Base-by-base conservation (phyloP, 1,284 basidiomycete species). In the Leccinum pachyderme region DNA sequence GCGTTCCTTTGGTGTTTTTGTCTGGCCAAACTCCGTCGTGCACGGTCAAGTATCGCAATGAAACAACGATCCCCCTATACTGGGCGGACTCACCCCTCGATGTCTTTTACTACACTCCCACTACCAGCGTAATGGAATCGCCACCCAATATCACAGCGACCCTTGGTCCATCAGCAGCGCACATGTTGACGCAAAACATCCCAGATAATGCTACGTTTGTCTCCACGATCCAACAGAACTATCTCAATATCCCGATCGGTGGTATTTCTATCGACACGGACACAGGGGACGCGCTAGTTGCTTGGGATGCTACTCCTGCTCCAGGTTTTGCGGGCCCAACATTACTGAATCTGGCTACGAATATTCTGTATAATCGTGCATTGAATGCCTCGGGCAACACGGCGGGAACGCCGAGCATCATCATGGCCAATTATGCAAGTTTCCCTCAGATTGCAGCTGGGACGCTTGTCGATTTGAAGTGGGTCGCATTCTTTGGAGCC, bases 1-100 rank as follows among this genome's bases (percentile, higher is more conserved):
- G 82, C 41, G 77, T 89, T 35, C 87, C 88, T 0, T 70, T 89
- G 6, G 76, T 87, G 57, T 89, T 86, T 76, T 73, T 91, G 52
- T 68, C 70, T 2, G 73, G 74, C 47, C 77, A 79, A 37, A 59
- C 75, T 5, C 76, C 81, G 54, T 80, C 79, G 0, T 89, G 85
- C 67, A 71, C 73, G 12, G 68, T 70, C 43, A 66, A 60, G 12
- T 75, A 78, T 59, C 54, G 54, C 11, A 69, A 64, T 18, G 64
- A 76, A 8, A 72, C 71, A 1, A 62, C 57, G 43, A 65, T 75
- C 25, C 76, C 81, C 0, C 66, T 86, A 32, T 86, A 77, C 64
- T 72, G 81, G 12, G 79, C 82, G 0, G 53, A 60, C 11, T 80
- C 79, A 1, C 74, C 76, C 1, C 57, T 79, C 39, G 59, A 63